Evolutionary conservation across 1,139 yeast genomes (phyloP), one percentile per base, ranked within the genome.

Genomic region (Yamadazyma diddensiae): DNA sequence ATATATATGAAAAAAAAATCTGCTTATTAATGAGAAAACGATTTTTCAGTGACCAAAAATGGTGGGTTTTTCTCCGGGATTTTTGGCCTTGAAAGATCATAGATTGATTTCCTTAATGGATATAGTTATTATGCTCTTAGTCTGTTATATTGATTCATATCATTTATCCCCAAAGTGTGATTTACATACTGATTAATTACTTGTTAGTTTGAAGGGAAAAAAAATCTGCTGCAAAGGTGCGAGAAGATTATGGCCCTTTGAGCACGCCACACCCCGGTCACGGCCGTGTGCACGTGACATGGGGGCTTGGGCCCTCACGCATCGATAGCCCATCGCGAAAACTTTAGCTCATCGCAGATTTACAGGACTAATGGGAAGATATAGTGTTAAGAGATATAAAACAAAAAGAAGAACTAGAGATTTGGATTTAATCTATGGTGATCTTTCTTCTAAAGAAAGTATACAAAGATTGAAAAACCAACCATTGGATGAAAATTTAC

Each of bases 321-420:
- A 9, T 16, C 9, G 20, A 12, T 36, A 36, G 30, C 40, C 30
- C 42, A 38, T 38, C 38, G 34, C 27, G 26, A 23, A 26, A 22
- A 24, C 13, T 22, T 21, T 18, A 12, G 25, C 38, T 24, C 27
- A 27, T 31, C 30, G 30, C 24, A 15, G n/a, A 16, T 15, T 28
- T 24, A 7, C n/a, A 21, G 5, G 12, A 21, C 28, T 9, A 29
- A 87, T 87, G 96, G 95, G 95, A 36, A 78, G 94, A 66, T 84
- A 84, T 53, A 79, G 90, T 41, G 88, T 83, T 15, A 82, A 67
- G 39, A 55, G 73, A 46, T 83, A 82, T 53, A 83, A 83, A 68
- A 82, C 90, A 5, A 83, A 83, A 59, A 78, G 94, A 70, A 77
- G 87, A 71, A 78, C 84, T 2, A 78, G 88, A 54, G 97, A 88